phyloP scores from a whole-genome alignment of 179 eudicot species.

The Corrigiola litoralis region DNA sequence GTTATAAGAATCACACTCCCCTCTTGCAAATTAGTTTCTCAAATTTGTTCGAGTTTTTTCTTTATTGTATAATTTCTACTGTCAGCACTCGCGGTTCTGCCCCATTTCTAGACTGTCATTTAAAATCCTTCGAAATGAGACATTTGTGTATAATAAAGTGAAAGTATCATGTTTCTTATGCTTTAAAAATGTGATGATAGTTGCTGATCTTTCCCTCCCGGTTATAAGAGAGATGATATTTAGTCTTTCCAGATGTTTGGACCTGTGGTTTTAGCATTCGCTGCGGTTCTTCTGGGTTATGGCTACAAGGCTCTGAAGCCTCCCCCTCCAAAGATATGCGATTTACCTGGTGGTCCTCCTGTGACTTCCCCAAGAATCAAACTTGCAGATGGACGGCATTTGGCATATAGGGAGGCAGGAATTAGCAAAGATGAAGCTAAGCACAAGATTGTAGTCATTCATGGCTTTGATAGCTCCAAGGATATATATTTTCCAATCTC shows the following conservation, averaged over 20 bases:
- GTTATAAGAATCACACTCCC: no score
- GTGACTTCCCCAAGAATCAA: slow-evolving; percentile 49
- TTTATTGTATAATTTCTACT: no score
- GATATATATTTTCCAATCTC: slow-evolving; percentile 54
- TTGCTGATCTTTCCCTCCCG: no score
- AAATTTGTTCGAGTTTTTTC: no score
- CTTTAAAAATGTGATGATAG: no score
- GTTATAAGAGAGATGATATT: slow-evolving; percentile 1
- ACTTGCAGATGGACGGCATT: slow-evolving; percentile 67
- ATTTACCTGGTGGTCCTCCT: slow-evolving; percentile 38
- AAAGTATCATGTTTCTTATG: no score
- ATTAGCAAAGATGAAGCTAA: slow-evolving; percentile 62
- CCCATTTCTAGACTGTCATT: no score
- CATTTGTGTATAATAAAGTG: no score
- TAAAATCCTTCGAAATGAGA: no score
- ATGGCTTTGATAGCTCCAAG: slow-evolving; percentile 83
- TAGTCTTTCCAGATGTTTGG: slow-evolving; percentile 23
- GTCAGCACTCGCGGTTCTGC: no score
- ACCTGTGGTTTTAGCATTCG: slow-evolving; percentile 18
- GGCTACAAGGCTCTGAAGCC: slow-evolving; percentile 29
- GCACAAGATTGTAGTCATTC: slow-evolving; percentile 61
- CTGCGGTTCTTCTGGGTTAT: slow-evolving; percentile 13
- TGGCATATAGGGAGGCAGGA: slow-evolving; percentile 79
- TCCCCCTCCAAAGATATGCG: slow-evolving; percentile 36
- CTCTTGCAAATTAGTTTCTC: no score